A percentile compares a stretch with the other conserved stretches of the same genome.
Conservation (phyloP, 495 filamentous ascomycete genomes). For the Penicillium cinerascens region DNA sequence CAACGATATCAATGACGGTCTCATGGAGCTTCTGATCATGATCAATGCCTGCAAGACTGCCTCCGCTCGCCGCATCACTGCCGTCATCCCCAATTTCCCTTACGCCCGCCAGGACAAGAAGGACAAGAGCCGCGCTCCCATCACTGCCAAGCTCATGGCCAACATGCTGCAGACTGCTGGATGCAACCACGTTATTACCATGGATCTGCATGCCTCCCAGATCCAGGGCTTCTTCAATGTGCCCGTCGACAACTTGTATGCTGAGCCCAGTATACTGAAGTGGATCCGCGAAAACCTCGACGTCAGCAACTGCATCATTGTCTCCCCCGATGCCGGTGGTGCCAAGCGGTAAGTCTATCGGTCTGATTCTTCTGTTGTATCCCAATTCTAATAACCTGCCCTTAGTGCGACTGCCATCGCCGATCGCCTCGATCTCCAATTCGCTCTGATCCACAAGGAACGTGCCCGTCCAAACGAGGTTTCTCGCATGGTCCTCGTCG, state of each 20-base stretch:
- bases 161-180: slow-evolving; percentile 98
- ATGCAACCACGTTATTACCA: slow-evolving; percentile 80
- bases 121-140: slow-evolving; percentile 87
- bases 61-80: slow-evolving; percentile 88
- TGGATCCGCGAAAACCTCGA: slow-evolving; percentile 88
- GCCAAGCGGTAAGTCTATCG: slow-evolving; percentile 75
- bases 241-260: slow-evolving; percentile 95
- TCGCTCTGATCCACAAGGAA: slow-evolving; percentile 99
- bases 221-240: slow-evolving; percentile 95
- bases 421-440: slow-evolving; percentile 87
- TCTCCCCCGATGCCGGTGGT: slow-evolving; percentile 93
- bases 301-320: slow-evolving; percentile 84
- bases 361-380: neutral
- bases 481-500: slow-evolving; percentile 85
- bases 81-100: slow-evolving; percentile 92
- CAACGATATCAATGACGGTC: slow-evolving; percentile 95
- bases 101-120: slow-evolving; percentile 99
- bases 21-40: slow-evolving; percentile 99
- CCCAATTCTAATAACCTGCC: neutral
- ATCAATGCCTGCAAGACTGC: slow-evolving; percentile 98
- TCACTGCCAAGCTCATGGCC: slow-evolving; percentile 86
- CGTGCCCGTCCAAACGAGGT: slow-evolving; percentile 93
- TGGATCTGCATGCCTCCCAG: slow-evolving; percentile 68
- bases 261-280: slow-evolving; percentile 85
- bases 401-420: slow-evolving; percentile 86